These are phyloP conservation scores for Gracilaria gracilis DNA, from an alignment of 23 red algal species.

Conservation along the genomic window DNA sequence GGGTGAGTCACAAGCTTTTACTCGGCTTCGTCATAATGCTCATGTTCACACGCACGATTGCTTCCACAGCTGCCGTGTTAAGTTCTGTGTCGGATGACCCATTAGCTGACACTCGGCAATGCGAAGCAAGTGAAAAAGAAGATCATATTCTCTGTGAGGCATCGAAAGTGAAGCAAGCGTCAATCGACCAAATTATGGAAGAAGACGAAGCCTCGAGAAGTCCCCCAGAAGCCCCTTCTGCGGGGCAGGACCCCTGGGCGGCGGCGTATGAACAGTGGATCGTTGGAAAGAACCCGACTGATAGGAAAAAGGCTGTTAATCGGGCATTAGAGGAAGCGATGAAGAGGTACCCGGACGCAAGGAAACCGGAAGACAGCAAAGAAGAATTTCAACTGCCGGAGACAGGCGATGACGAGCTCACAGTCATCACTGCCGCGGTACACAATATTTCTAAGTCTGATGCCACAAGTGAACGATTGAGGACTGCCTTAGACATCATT, in stretches of 20 bases:
- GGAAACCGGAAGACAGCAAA: background rate
- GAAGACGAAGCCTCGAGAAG: constrained; percentile 37
- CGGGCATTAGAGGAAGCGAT: constrained; percentile 14
- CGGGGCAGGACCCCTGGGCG: constrained; percentile 24
- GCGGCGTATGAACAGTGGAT: constrained; percentile 56
- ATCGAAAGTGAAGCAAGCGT: constrained; percentile 20
- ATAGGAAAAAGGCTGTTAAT: background rate
- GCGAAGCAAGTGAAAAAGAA: constrained; percentile 2
- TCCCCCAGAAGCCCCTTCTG: constrained; percentile 4
- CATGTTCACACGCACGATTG: background rate
- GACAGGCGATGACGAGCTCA: constrained; percentile 42
- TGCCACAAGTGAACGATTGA: background rate
- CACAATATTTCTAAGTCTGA: background rate
- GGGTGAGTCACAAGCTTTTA: background rate
- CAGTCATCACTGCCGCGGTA: constrained; percentile 25
- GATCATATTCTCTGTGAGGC: constrained; percentile 37
- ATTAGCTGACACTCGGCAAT: background rate
- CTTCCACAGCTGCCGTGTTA: constrained; percentile 3
- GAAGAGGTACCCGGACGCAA: constrained; percentile 28
- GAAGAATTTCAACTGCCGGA: background rate
- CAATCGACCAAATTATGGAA: constrained; percentile 33
- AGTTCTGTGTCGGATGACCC: background rate
- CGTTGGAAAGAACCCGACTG: background rate
- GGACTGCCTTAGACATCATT: constrained; percentile 33
- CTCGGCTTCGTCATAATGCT: background rate